Evolutionary conservation across 2,329 filamentous ascomycete genomes (phyloP).

Genomic region (Aureobasidium sp.): DNA sequence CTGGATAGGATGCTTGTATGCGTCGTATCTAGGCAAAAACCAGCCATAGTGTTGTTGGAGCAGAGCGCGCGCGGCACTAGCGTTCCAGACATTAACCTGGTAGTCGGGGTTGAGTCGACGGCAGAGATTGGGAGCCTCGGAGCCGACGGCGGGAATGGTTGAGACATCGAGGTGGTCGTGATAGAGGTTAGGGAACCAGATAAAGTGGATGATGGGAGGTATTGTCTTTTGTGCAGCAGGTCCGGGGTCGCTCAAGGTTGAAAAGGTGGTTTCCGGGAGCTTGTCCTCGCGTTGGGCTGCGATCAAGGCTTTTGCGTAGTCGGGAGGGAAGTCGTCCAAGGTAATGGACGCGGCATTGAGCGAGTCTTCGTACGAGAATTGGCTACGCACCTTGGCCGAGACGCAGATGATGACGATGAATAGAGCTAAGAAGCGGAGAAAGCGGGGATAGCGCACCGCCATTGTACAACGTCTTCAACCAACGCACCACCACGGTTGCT

Average conservation of each 20-base stretch:
- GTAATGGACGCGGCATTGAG: conserved; percentile 18
- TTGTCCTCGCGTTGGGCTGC: background rate
- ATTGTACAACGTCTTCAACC: background rate
- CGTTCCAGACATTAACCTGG: conserved; percentile 20
- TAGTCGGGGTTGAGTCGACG: conserved; percentile 18
- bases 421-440: background rate
- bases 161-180: conserved; percentile 16
- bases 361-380: conserved; percentile 17
- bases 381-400: background rate
- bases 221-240: conserved; percentile 8
- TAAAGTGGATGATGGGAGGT: conserved; percentile 22
- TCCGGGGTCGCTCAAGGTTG: background rate
- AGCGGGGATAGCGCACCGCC: background rate
- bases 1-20: conserved; percentile 26
- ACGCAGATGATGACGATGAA: background rate
- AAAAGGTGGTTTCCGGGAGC: conserved; percentile 10
- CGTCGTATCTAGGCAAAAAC: conserved; percentile 57
- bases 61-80: conserved; percentile 16
- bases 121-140: conserved; percentile 20
- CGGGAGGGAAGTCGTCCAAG: conserved; percentile 17
- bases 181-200: conserved; percentile 23
- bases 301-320: conserved; percentile 16
- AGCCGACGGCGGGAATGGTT: conserved; percentile 18
- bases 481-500: too few relatives aligned
- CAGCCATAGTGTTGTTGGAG: conserved; percentile 20